Evolutionary conservation across 768 basidiomycete species (phyloP).

Genomic region (Suillus spraguei): DNA sequence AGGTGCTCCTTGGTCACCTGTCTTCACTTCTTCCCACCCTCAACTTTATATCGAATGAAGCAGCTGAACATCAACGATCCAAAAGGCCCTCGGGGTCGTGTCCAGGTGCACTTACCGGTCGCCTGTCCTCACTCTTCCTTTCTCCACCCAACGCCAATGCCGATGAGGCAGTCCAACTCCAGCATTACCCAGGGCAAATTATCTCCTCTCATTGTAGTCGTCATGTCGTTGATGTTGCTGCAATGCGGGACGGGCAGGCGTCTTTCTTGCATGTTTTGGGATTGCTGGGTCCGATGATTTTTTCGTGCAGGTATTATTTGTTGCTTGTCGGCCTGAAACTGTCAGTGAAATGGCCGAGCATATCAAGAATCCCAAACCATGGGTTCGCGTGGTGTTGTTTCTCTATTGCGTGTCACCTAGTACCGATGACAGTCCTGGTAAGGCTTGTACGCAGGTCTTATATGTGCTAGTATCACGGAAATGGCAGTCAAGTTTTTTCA

Average conservation of each 20-base stretch:
- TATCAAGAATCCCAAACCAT: background rate
- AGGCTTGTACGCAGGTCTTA: too few species aligned
- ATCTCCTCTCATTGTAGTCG: background rate
- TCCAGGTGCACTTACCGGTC: background rate
- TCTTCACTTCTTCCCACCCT: background rate
- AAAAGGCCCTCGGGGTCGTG: background rate
- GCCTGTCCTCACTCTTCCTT: background rate
- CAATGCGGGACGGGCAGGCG: background rate
- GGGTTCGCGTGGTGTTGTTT: background rate
- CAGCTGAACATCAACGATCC: background rate
- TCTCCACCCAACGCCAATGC: background rate
- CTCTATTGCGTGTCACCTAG: background rate
- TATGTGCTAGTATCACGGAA: too few species aligned
- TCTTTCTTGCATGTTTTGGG: rapidly evolving
- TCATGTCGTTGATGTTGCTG: background rate
- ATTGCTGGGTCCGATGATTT: background rate
- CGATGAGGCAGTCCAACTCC: background rate
- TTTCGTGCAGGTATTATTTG: background rate
- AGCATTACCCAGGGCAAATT: background rate
- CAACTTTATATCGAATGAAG: background rate
- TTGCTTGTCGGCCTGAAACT: background rate
- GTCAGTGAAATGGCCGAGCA: background rate
- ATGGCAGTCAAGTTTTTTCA: too few species aligned
- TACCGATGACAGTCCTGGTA: too few species aligned
- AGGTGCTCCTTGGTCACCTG: background rate